Evolutionary conservation across 1,284 basidiomycete species (phyloP).

Genomic region (Termitomyces sp.): DNA sequence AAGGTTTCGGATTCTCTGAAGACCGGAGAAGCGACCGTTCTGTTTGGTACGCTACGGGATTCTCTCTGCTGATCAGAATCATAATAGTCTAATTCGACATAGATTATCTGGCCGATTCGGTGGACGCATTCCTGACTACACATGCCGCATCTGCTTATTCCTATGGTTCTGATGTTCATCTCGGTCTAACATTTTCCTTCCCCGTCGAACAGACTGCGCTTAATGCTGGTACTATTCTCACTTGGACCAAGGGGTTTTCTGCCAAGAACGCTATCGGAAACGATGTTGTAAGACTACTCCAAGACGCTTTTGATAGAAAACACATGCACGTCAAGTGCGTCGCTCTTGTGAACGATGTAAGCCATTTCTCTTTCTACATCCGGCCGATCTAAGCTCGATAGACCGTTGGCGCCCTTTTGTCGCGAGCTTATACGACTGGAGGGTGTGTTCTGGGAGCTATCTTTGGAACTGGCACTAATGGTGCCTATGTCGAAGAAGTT

Average conservation of each 20-base stretch:
- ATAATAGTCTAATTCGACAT: slow-evolving; percentile 3
- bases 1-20: slow-evolving; percentile 88
- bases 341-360: slow-evolving; percentile 93
- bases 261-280: slow-evolving; percentile 89
- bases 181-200: slow-evolving; percentile 95
- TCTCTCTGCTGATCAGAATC: slow-evolving; percentile 2
- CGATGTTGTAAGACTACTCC: slow-evolving; percentile 89
- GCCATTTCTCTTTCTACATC: slow-evolving; percentile 22
- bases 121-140: slow-evolving; percentile 84
- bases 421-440: slow-evolving; percentile 87
- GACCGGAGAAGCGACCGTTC: slow-evolving; percentile 75
- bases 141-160: slow-evolving; percentile 36
- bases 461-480: slow-evolving; percentile 98
- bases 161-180: slow-evolving; percentile 50
- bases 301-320: slow-evolving; percentile 91
- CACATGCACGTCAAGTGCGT: slow-evolving; percentile 92
- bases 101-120: slow-evolving; percentile 97
- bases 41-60: slow-evolving; percentile 65
- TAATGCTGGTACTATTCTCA: slow-evolving; percentile 83
- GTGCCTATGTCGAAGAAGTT: slow-evolving; percentile 90
- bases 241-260: slow-evolving; percentile 96
- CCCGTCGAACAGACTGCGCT: slow-evolving; percentile 97
- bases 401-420: slow-evolving; percentile 94
- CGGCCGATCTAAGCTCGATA: slow-evolving; percentile 26
- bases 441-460: slow-evolving; percentile 89